Base-by-base conservation (phyloP, 495 filamentous ascomycete genomes). In the Chaetomidium leptoderma region DNA sequence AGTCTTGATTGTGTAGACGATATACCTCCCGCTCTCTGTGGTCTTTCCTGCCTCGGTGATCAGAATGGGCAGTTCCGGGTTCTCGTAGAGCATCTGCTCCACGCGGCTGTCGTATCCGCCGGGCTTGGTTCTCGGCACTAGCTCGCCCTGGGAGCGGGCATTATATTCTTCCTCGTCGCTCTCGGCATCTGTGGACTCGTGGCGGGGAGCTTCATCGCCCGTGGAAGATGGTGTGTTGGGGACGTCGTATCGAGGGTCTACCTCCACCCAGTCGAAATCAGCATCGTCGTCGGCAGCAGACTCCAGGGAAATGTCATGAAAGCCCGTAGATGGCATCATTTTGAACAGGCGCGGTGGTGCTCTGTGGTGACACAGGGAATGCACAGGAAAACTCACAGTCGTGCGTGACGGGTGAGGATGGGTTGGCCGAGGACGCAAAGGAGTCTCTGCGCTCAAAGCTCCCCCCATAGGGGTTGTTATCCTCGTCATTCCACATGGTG, bases 1-100 rank as follows among this genome's bases (percentile, higher is more conserved):
- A 10, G 95, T 98, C 60, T 88, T 79, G 60, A 98, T 96, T 19
- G 95, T 97, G 71, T 98, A 98, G 19, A 95, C 91, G 66, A 97
- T 98, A 64, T 87, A 97, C 65, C 81, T 78, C 51, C 88, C 83
- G 43, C 89, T 92, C 69, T 98, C 93, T 57, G 84, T 77, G 68
- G 91, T 97, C 81, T 98, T 98, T 16, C 95, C 93, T 0, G 95
- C 93, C 65, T 96, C 87, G 1, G 84, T 89, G 60, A 98, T 98
- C 57, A 92, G 64, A 55, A 98, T 95, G 49, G 85, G 83, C 59
- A 93, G 82, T 53, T 92, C 88, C 7, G 89, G 91, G 63, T 95
- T 89, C 74, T 98, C 93, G 68, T 96, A 95, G 36, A 98, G 84
- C 48, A 95, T 90, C 74, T 96, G 92, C 71, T 97, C 92, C 37